Conservation (phyloP, 441 rosid species). For the Corymbia calophylla region DNA sequence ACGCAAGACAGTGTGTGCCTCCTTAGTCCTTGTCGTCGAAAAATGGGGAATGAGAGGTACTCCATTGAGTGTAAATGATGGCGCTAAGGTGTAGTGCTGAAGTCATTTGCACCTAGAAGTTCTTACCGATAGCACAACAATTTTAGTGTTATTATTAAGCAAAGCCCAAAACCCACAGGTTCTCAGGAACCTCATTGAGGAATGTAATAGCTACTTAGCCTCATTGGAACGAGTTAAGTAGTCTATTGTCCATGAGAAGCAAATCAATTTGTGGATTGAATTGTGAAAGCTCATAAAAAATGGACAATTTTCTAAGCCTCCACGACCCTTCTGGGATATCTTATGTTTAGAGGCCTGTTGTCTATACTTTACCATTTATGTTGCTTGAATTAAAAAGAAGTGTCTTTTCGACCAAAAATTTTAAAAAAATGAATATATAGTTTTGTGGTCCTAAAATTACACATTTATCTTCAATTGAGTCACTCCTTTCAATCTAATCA, state of each 20-base stretch:
- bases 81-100: accelerated
- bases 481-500: neutral
- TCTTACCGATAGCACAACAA: neutral
- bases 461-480: accelerated
- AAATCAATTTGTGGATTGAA: too few relatives aligned
- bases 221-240: neutral
- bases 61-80: neutral
- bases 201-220: neutral
- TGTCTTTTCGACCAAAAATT: too few relatives aligned
- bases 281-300: too few relatives aligned
- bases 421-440: too few relatives aligned
- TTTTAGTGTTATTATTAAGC: neutral
- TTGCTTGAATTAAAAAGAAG: neutral
- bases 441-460: accelerated
- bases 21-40: too few relatives aligned
- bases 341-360: accelerated
- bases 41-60: neutral
- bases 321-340: neutral
- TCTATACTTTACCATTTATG: too few relatives aligned
- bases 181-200: neutral
- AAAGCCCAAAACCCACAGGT: neutral
- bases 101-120: neutral
- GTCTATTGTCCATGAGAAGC: neutral
- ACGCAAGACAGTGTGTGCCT: neutral
- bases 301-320: neutral